Percentiles rank a stretch among this genome's conserved stretches.
phyloP scores from a whole-genome alignment of 805 yeast species.

The Millerago galiae region DNA sequence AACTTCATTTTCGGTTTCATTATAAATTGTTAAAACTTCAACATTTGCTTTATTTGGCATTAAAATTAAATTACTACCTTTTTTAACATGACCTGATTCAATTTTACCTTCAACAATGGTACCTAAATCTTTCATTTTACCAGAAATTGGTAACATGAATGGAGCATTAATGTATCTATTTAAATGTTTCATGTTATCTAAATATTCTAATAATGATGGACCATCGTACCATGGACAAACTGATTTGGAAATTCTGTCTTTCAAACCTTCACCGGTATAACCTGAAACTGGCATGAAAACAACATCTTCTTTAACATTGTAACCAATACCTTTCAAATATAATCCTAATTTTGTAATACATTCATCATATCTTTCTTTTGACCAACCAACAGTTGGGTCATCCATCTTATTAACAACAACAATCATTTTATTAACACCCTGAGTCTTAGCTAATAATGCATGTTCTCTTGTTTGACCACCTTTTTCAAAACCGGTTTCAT shows the following conservation, averaged over 20 bases:
- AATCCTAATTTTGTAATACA: constrained; percentile 76
- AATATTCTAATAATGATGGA: constrained; percentile 83
- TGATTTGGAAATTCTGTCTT: constrained; percentile 66
- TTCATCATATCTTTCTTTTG: constrained; percentile 92
- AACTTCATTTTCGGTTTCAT: constrained; percentile 94
- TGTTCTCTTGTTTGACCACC: constrained; percentile 99
- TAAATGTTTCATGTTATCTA: constrained; percentile 75
- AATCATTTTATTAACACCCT: constrained; percentile 90
- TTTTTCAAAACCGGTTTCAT: constrained; percentile 97
- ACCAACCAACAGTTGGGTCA: constrained; percentile 95
- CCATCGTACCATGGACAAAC: constrained; percentile 93
- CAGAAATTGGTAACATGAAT: constrained; percentile 92
- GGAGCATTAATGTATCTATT: constrained; percentile 90
- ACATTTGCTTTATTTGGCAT: constrained; percentile 89
- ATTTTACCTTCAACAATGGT: constrained; percentile 97
- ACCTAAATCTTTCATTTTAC: constrained; percentile 95
- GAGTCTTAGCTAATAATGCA: constrained; percentile 94
- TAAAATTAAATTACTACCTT: constrained; percentile 64
- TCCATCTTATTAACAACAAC: constrained; percentile 99
- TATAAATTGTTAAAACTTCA: constrained; percentile 82
- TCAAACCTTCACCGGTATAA: constrained; percentile 93
- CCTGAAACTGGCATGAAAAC: constrained; percentile 97
- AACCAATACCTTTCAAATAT: constrained; percentile 86
- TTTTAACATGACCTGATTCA: constrained; percentile 90
- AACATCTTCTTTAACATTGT: constrained; percentile 76